A percentile compares a stretch with the other conserved stretches of the same genome.
phyloP scores from a whole-genome alignment of 495 filamentous ascomycete species.

The Aspergillus heteromorphus region DNA sequence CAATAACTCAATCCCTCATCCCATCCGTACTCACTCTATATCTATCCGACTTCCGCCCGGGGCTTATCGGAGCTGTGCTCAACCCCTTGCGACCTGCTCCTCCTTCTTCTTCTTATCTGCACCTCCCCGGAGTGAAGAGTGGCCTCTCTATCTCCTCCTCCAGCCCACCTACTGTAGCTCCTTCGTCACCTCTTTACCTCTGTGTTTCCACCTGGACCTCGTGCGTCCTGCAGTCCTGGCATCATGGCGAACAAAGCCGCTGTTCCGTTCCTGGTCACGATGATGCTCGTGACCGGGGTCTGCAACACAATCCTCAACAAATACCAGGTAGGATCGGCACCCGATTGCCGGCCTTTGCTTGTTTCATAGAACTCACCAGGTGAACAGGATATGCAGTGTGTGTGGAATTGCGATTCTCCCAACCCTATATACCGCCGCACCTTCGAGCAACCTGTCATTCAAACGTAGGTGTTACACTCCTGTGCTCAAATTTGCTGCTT shows the following conservation, averaged over 20 bases:
- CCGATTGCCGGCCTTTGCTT: background rate
- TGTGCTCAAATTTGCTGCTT: constrained; percentile 2
- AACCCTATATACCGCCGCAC: constrained; percentile 57
- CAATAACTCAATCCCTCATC: constrained; percentile 2
- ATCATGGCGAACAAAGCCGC: constrained; percentile 54
- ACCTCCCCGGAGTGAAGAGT: background rate
- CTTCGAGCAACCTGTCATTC: constrained; percentile 94
- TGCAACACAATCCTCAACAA: constrained; percentile 97
- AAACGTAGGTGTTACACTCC: constrained; percentile 56
- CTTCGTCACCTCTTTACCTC: background rate
- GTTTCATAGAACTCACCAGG: constrained; percentile 7
- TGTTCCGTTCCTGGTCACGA: constrained; percentile 77
- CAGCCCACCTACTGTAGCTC: background rate
- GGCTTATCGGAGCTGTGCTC: no score
- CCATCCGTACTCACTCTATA: background rate
- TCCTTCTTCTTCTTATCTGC: background rate
- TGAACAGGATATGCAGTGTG: constrained; percentile 87
- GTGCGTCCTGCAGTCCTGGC: background rate
- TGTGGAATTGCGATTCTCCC: constrained; percentile 75
- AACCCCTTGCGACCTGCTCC: background rate
- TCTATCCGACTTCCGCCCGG: background rate
- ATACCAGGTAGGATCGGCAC: constrained; percentile 66
- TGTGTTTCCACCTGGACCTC: background rate
- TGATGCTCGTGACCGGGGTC: constrained; percentile 90
- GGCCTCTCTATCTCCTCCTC: background rate